These are phyloP conservation scores for Aspergillus nidulans DNA, from an alignment of 495 filamentous ascomycete species.

Conservation along the genomic window DNA sequence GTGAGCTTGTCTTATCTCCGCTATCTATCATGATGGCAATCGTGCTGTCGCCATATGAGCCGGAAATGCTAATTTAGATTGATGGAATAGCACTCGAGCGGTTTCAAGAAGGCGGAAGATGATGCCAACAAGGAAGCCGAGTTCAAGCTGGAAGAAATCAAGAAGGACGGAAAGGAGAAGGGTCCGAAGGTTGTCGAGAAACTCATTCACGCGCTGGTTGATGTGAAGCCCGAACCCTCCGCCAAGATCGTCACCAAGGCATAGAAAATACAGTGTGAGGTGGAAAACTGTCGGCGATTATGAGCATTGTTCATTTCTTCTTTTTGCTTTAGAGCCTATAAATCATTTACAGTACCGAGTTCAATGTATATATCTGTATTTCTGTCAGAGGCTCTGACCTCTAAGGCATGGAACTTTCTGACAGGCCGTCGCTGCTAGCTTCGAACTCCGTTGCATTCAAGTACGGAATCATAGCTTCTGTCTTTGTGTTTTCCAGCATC, in stretches of 20 bases:
- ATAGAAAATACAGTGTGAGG: slow-evolving; percentile 25
- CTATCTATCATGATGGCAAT: background rate
- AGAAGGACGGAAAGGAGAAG: slow-evolving; percentile 69
- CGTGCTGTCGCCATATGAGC: background rate
- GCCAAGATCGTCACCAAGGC: slow-evolving; percentile 43
- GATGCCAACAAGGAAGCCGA: slow-evolving; percentile 81
- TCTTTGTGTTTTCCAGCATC: too few relatives aligned
- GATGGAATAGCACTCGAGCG: slow-evolving; percentile 65
- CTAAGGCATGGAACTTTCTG: too few relatives aligned
- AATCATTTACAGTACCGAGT: slow-evolving; percentile 7
- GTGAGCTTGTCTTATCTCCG: slow-evolving; percentile 41
- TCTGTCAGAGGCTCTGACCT: background rate
- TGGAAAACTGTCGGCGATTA: slow-evolving; percentile 17
- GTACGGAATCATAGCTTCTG: too few relatives aligned
- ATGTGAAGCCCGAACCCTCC: slow-evolving; percentile 69
- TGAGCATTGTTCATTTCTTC: slow-evolving; percentile 9
- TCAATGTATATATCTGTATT: background rate
- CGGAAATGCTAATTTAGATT: slow-evolving; percentile 13
- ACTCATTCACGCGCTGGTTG: slow-evolving; percentile 71
- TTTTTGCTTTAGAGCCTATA: slow-evolving; percentile 17
- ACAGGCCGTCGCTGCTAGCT: background rate
- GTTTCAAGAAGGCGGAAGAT: slow-evolving; percentile 82
- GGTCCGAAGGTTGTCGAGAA: slow-evolving; percentile 76
- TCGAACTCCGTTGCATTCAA: too few relatives aligned
- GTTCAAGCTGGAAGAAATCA: slow-evolving; percentile 75